Percentiles rank a stretch among this genome's conserved stretches.
Evolutionary conservation across 1,284 basidiomycete genomes (phyloP).

Genomic region (Melampsora larici-populina): DNA sequence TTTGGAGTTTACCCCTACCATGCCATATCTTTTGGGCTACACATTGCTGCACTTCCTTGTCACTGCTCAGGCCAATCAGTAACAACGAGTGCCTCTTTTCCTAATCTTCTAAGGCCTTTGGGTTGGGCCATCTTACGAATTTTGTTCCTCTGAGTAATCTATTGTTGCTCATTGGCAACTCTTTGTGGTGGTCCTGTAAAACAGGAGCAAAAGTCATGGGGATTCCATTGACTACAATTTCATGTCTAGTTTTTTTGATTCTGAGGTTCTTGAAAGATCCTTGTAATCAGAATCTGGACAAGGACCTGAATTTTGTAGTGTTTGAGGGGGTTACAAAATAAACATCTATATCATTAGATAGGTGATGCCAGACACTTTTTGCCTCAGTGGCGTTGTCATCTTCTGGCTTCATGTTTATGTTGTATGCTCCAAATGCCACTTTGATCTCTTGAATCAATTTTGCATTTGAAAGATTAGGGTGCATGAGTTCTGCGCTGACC

Average conservation of each 20-base stretch:
- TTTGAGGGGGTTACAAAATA: not conserved
- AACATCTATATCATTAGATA: not conserved
- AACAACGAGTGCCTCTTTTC: not conserved
- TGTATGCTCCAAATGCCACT: not conserved
- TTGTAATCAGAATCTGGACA: not conserved
- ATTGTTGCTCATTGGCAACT: not conserved
- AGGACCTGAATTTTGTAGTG: not conserved
- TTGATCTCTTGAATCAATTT: not conserved
- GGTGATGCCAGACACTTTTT: not conserved
- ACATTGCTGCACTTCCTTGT: not conserved
- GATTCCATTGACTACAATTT: not conserved
- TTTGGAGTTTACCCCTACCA: not conserved
- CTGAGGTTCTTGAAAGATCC: not conserved
- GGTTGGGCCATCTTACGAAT: not conserved
- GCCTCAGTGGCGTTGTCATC: not conserved
- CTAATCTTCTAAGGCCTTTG: not conserved
- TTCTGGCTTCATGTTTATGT: not conserved
- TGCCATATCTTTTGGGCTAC: not conserved
- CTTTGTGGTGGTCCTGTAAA: not conserved
- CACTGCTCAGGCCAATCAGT: too few relatives aligned
- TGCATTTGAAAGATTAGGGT: not conserved
- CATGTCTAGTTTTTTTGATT: not conserved
- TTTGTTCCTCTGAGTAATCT: not conserved
- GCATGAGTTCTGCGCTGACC: not conserved
- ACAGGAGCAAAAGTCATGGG: not conserved